Percentiles rank a stretch among this genome's conserved stretches.
phyloP scores from a whole-genome alignment of 2,329 filamentous ascomycete genomes.

The Emergomyces africanus region DNA sequence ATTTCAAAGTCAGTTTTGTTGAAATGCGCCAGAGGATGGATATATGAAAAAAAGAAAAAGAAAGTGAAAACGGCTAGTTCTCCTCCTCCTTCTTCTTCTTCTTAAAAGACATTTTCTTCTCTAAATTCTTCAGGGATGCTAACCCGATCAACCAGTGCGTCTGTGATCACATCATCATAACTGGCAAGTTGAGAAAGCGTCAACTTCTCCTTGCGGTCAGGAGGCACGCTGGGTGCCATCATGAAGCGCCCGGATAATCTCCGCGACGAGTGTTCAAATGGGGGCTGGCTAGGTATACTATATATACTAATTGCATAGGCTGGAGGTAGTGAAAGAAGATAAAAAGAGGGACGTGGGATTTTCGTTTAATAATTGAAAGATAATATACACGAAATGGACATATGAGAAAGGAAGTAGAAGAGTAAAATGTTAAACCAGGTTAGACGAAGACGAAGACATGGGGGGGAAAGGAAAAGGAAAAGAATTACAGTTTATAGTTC shows the following conservation, averaged over 20 bases:
- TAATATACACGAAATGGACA: not conserved
- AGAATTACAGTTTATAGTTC: not conserved
- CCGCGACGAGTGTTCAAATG: not conserved
- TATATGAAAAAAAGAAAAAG: too few relatives aligned
- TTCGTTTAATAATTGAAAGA: not conserved
- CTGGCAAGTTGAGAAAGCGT: conserved; percentile 77
- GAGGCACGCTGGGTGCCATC: conserved; percentile 12
- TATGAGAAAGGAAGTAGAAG: not conserved
- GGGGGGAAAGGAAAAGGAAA: not conserved
- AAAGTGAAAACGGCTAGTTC: not conserved
- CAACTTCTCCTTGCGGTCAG: conserved; percentile 50
- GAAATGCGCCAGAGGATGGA: conserved; percentile 2
- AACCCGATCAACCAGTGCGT: conserved; percentile 91
- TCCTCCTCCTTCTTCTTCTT: not conserved
- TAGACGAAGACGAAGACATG: not conserved
- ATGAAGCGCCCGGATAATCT: not conserved
- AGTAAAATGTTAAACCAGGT: too few relatives aligned
- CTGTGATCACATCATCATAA: conserved; percentile 92
- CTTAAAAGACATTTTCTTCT: too few relatives aligned
- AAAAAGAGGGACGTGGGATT: not conserved
- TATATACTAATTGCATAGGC: not conserved
- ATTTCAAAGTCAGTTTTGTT: not conserved
- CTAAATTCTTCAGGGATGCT: conserved; percentile 28
- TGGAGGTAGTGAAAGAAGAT: not conserved
- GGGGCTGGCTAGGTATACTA: not conserved